These are phyloP conservation scores for Starmerella asiatica DNA, from an alignment of 805 yeast genomes.

Conservation along the genomic window DNA sequence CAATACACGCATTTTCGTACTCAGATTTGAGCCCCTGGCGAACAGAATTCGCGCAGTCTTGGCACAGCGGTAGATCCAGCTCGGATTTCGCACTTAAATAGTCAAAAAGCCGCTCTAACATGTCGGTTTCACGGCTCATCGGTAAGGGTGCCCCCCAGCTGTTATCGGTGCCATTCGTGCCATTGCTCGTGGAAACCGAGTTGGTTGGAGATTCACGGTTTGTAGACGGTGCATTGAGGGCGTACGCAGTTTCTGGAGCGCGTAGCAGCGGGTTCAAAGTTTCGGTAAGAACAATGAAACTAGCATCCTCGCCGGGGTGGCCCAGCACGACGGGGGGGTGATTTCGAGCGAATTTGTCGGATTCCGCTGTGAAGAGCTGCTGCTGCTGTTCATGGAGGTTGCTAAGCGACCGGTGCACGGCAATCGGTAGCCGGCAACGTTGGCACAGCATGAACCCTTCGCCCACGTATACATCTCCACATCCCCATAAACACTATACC, in stretches of 20 bases:
- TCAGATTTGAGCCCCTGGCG: constrained; percentile 51
- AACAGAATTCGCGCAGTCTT: constrained; percentile 63
- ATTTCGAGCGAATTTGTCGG: no score
- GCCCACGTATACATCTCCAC: background rate
- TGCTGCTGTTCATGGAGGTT: constrained; percentile 44
- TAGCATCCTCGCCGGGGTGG: constrained; percentile 21
- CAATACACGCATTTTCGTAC: constrained; percentile 59
- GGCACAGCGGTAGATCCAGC: constrained; percentile 76
- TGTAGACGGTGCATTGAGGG: no score
- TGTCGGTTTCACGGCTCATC: constrained; percentile 16
- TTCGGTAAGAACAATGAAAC: constrained; percentile 20
- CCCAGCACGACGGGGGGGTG: constrained; percentile 25
- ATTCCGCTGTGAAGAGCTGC: constrained; percentile 39
- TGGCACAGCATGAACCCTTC: constrained; percentile 35
- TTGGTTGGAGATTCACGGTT: no score
- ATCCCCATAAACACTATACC: no score
- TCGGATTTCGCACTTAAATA: constrained; percentile 58
- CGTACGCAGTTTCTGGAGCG: background rate
- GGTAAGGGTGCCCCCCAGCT: background rate
- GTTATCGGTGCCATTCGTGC: background rate
- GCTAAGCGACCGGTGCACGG: constrained; percentile 41
- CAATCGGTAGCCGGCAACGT: constrained; percentile 46
- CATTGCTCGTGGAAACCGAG: background rate
- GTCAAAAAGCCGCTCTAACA: constrained; percentile 52
- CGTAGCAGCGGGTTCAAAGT: constrained; percentile 19